Base-by-base conservation (phyloP, 2,329 filamentous ascomycete species). In the Penicillium frequentans region DNA sequence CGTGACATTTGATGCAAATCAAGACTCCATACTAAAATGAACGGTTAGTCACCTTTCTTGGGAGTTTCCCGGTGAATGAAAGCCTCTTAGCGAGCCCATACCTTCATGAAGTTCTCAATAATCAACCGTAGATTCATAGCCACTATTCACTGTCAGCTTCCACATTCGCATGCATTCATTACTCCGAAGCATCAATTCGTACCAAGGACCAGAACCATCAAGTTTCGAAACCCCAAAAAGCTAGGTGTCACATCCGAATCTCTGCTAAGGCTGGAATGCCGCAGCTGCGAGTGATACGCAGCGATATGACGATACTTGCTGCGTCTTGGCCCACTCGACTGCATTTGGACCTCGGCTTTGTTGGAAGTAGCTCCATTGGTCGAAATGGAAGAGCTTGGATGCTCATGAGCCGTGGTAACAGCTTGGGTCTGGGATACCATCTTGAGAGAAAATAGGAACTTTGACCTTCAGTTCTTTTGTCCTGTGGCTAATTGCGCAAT, bases 81-180 rank as follows among this genome's bases (percentile, higher is more conserved):
- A 21, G n/a, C n/a, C 2, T 42, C 8, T 42, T 42, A 6, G 9
- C 1, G 39, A 21, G 11, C 24, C 52, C 67, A 59, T 71, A 91
- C 90, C 83, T 97, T 97, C 80, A 93, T 90, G 65, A 93, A 91
- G 72, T 99, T 99, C 76, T 98, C 95, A 70, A 99, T 92, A 79
- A 98, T 91, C 68, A 99, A 82, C 62, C 95, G 88, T 51, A 99
- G 77, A 72, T 99, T 99, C 68, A 93, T 95, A 49, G 93, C 91
- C 69, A 98, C 91, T 92, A 26, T 46, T 10, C 10, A 37, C n/a
- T 13, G 19, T 52, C 31, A 53, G 50, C 42, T 42, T 21, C 19
- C 37, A 21, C 9, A 19, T 31, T 33, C 27, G 27, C 19, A 24
- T 35, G 14, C 13, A 24, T 9, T n/a, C 14, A 21, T 26, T 29